Evolutionary conservation across 495 filamentous ascomycete genomes (phyloP).

Genomic region (Cairneyella variabilis): DNA sequence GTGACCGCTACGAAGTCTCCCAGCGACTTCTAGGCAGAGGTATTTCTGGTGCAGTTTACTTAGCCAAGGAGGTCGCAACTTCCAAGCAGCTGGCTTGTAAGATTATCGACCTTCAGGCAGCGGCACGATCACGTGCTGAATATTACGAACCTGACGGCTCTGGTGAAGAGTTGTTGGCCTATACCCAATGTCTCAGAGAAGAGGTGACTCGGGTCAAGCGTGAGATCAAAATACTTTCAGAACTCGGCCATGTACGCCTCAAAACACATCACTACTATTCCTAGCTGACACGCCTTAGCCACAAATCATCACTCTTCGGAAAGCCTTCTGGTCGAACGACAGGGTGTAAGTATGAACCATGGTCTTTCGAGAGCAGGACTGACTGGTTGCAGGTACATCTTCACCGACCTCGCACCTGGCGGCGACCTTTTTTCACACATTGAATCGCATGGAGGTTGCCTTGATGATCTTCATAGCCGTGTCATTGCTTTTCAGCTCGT

Average conservation of each 20-base stretch:
- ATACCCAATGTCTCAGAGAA: slow-evolving; percentile 17
- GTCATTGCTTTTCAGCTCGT: slow-evolving; percentile 81
- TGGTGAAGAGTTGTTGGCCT: slow-evolving; percentile 2
- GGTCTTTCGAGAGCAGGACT: slow-evolving; percentile 4
- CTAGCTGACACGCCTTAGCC: slow-evolving; percentile 40
- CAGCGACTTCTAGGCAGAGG: slow-evolving; percentile 72
- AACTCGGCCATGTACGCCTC: slow-evolving; percentile 51
- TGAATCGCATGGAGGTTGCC: slow-evolving; percentile 36
- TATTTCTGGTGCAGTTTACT: slow-evolving; percentile 77
- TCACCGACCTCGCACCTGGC: slow-evolving; percentile 63
- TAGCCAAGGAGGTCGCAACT: slow-evolving; percentile 65
- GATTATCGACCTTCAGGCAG: slow-evolving; percentile 33
- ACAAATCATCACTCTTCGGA: slow-evolving; percentile 55
- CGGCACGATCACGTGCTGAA: slow-evolving; percentile 3
- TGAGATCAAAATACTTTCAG: slow-evolving; percentile 55
- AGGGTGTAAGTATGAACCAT: slow-evolving; percentile 43
- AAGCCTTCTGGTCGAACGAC: slow-evolving; percentile 44
- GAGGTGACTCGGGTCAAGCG: slow-evolving; percentile 27
- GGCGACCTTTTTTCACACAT: slow-evolving; percentile 57
- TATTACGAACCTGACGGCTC: background rate
- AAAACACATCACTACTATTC: background rate
- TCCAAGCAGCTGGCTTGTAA: slow-evolving; percentile 80
- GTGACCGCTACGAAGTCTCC: slow-evolving; percentile 43
- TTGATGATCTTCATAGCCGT: slow-evolving; percentile 70
- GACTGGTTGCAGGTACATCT: slow-evolving; percentile 50